phyloP scores from a whole-genome alignment of 805 yeast species.

The Tetrapisispora taiwanensis region DNA sequence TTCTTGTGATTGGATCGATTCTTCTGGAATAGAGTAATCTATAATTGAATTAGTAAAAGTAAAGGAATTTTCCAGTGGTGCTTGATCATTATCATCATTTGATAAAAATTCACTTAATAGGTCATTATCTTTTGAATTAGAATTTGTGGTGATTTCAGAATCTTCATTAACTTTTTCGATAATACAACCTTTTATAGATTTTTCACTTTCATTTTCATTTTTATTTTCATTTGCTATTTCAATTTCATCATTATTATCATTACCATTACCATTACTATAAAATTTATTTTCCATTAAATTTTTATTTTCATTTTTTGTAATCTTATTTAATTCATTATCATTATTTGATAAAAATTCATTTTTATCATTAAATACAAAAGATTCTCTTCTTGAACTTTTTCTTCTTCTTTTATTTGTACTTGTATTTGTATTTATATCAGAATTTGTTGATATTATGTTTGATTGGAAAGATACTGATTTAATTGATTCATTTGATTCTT shows the following conservation, averaged over 20 bases:
- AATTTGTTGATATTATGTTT: background rate
- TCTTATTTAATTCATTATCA: background rate
- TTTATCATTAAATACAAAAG: constrained; percentile 24
- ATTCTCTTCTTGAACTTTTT: constrained; percentile 34
- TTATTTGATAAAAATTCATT: background rate
- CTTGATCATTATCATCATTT: background rate
- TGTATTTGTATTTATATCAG: background rate
- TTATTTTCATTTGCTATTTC: background rate
- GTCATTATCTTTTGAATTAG: background rate
- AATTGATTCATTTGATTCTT: no score
- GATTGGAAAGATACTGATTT: background rate
- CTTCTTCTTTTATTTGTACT: constrained; percentile 24
- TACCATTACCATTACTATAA: no score
- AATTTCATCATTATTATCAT: no score
- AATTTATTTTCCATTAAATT: no score
- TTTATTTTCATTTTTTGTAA: background rate
- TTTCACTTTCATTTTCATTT: background rate
- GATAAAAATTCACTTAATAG: background rate
- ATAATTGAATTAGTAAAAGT: constrained; percentile 24
- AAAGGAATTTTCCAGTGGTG: constrained; percentile 5
- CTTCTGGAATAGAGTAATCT: constrained; percentile 28
- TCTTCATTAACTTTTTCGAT: background rate
- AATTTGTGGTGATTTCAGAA: background rate
- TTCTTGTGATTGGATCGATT: constrained; percentile 6
- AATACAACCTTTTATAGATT: background rate